Conservation (phyloP, 345 rosid genomes). For the Corchorus capsularis region DNA sequence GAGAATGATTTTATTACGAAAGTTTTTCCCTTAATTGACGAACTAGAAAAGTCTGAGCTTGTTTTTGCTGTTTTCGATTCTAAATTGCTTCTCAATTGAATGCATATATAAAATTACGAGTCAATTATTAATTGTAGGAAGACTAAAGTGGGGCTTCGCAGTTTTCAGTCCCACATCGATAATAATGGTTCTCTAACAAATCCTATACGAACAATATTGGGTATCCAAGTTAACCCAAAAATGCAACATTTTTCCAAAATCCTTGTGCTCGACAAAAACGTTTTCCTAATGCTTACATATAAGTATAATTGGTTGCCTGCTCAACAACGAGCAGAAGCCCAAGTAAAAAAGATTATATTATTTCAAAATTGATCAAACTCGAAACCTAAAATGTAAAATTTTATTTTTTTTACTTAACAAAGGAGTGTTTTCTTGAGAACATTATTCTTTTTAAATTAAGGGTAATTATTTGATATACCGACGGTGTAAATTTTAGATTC, state of each 20-base stretch:
- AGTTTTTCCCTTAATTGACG: not conserved
- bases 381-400: too few species aligned
- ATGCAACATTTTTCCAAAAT: not conserved
- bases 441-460: too few species aligned
- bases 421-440: too few species aligned
- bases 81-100: constrained; percentile 9
- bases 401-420: too few species aligned
- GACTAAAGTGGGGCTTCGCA: not conserved
- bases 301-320: not conserved
- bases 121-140: not conserved
- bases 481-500: too few species aligned
- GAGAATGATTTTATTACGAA: not conserved
- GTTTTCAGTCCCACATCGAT: not conserved
- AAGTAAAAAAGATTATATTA: too few species aligned
- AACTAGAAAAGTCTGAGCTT: constrained; percentile 5
- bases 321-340: not conserved
- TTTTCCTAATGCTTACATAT: not conserved
- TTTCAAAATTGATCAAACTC: too few species aligned
- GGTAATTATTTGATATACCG: too few species aligned
- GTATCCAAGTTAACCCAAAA: not conserved
- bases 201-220: not conserved
- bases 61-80: not conserved
- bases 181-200: constrained; percentile 8
- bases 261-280: not conserved
- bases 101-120: not conserved